Evolutionary conservation across 768 basidiomycete species (phyloP), one percentile per base, ranked within the genome.

Genomic region (Hygrophorus pudorinus): DNA sequence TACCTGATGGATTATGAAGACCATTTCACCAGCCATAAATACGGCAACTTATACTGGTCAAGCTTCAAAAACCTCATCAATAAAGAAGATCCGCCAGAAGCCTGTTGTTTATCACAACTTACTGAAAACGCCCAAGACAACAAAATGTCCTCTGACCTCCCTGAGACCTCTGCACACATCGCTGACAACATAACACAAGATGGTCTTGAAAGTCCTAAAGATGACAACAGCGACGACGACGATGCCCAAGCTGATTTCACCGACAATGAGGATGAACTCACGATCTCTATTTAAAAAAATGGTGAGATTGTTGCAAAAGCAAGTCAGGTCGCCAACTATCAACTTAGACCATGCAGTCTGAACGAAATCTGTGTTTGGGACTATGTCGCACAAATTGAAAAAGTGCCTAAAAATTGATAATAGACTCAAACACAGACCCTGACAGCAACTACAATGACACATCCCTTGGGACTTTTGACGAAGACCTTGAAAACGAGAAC

Each of bases 1-100:
- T n/a, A 0, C 20, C 46, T 69, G 0, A 44, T 64, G 42, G 67
- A 58, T 3, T 56, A 31, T 18, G 60, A 56, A 5, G 63, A 71
- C 50, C 62, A 65, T 31, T 68, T 53, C 34, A 65, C 65, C 0
- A 67, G 61, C 35, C 68, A 71, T 41, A 7, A 48, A 5, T 71
- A 50, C 42, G n/a, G 42, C 0, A 53, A 56, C 6, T 42, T n/a
- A n/a, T n/a, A n/a, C n/a, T n/a, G n/a, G n/a, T n/a, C n/a, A n/a
- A n/a, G n/a, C n/a, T n/a, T n/a, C 70, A 1, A 68, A 59, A 38
- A 6, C 3, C 51, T 50, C 17, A 29, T 67, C 2, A 42, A 64
- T 10, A 2, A 40, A 9, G 30, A 53, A n/a, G 14, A 38, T 8
- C 54, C 56, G 6, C 51, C 48, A 44, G 54, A 59, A 0, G 54